Percentiles rank a stretch among this genome's conserved stretches.
Evolutionary conservation across 2,329 filamentous ascomycete species (phyloP).

Genomic region (Colletotrichum musae): DNA sequence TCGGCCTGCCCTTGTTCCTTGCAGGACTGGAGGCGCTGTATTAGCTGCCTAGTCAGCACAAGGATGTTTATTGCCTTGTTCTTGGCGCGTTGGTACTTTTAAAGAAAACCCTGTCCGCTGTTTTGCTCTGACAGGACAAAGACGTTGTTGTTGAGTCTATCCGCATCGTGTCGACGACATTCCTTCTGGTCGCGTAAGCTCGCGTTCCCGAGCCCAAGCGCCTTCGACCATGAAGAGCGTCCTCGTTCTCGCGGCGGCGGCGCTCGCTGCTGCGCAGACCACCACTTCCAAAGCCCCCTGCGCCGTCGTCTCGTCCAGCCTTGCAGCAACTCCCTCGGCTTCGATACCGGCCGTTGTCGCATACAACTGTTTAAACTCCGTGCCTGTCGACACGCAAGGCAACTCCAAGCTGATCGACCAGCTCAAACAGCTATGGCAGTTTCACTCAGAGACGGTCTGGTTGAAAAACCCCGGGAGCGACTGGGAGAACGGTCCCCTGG

Average conservation of each 20-base stretch:
- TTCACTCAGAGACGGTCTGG: conserved; percentile 4
- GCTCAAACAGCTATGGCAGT: conserved; percentile 14
- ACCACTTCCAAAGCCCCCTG: not conserved
- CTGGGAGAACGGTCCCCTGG: conserved; percentile 13
- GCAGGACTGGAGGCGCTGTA: too few relatives aligned
- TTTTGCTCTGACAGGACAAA: too few relatives aligned
- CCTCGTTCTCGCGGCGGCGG: conserved; percentile 1
- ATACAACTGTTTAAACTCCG: conserved; percentile 3
- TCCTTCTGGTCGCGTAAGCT: too few relatives aligned
- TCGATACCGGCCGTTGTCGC: not conserved
- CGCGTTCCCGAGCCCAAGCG: too few relatives aligned
- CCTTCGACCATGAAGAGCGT: not conserved
- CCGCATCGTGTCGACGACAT: too few relatives aligned
- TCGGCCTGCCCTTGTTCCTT: too few relatives aligned
- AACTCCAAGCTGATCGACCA: not conserved
- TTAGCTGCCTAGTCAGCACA: too few relatives aligned
- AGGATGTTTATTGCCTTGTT: too few relatives aligned
- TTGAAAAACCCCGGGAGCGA: conserved; percentile 10
- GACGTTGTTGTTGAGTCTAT: too few relatives aligned
- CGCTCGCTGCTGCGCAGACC: conserved; percentile 4
- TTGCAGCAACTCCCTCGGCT: too few relatives aligned
- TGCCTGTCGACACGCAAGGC: conserved; percentile 8
- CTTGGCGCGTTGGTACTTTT: too few relatives aligned
- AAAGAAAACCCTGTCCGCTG: too few relatives aligned
- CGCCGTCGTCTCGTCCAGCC: not conserved